A percentile compares a stretch with the other conserved stretches of the same genome.
These are phyloP conservation scores for Candida pseudoglaebosa DNA, from an alignment of 805 yeast species.

Conservation along the genomic window DNA sequence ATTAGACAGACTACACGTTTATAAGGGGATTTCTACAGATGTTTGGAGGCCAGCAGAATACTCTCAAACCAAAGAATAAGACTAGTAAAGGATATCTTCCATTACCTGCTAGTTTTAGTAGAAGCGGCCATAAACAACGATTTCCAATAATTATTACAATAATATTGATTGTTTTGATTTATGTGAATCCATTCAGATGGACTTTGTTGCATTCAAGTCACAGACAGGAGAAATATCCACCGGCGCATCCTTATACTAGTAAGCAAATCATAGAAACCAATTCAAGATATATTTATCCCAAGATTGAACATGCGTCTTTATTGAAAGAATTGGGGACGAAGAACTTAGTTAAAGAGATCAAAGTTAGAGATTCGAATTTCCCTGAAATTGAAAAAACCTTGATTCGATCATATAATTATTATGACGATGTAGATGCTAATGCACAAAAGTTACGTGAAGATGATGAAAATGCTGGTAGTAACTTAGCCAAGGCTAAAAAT, in stretches of 20 bases:
- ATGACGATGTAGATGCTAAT: slow-evolving; percentile 39
- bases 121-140: slow-evolving; percentile 13
- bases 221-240: slow-evolving; percentile 20
- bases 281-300: slow-evolving; percentile 62
- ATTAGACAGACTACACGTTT: not conserved
- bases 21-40: slow-evolving; percentile 5
- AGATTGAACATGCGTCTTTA: slow-evolving; percentile 64
- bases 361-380: slow-evolving; percentile 42
- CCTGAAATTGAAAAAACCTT: slow-evolving; percentile 34
- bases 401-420: slow-evolving; percentile 36
- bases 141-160: slow-evolving; percentile 11
- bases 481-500: slow-evolving; percentile 45
- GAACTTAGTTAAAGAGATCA: slow-evolving; percentile 46
- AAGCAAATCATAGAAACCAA: slow-evolving; percentile 38
- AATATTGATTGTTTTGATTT: slow-evolving; percentile 17
- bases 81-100: slow-evolving; percentile 19
- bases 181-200: slow-evolving; percentile 18
- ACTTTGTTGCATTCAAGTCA: slow-evolving; percentile 5
- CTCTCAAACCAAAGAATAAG: slow-evolving; percentile 27
- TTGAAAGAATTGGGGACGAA: slow-evolving; percentile 54
- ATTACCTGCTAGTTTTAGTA: slow-evolving; percentile 25
- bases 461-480: slow-evolving; percentile 43
- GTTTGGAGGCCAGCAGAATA: slow-evolving; percentile 4
- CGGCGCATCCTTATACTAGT: slow-evolving; percentile 31
- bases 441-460: slow-evolving; percentile 39